Percentiles rank a stretch among this genome's conserved stretches.
These are phyloP conservation scores for Diplodia seriata DNA, from an alignment of 2,329 filamentous ascomycete species.

Conservation along the genomic window DNA sequence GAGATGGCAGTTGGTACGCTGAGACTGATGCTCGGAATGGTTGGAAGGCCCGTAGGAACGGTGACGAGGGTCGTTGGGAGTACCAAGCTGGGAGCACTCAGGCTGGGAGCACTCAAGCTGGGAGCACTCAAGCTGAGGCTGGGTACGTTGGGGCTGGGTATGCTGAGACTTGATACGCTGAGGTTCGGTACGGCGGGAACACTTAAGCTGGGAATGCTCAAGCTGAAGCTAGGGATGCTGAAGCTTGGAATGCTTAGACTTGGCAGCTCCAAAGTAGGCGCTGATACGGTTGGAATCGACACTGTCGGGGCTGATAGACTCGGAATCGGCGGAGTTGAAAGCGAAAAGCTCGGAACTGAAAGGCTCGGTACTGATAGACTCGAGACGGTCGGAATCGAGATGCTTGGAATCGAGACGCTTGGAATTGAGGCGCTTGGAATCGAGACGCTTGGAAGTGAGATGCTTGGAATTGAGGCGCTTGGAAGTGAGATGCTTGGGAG, in stretches of 20 bases:
- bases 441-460: not conserved
- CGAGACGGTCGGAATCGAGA: not conserved
- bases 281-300: not conserved
- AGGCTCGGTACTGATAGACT: not conserved
- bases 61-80: conserved; percentile 4
- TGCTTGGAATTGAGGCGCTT: not conserved
- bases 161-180: not conserved
- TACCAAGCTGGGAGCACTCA: not conserved
- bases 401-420: not conserved
- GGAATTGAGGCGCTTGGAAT: not conserved
- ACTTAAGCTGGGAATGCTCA: not conserved
- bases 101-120: not conserved
- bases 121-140: not conserved
- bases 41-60: not conserved
- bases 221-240: not conserved
- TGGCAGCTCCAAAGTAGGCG: not conserved
- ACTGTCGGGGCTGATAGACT: not conserved
- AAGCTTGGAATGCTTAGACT: not conserved
- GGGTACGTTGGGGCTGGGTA: not conserved
- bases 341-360: not conserved
- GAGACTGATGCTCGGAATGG: not conserved
- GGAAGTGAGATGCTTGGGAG: not conserved
- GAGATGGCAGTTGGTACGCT: not conserved
- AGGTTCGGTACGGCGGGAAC: not conserved
- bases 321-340: not conserved